Percentiles rank a stretch among this genome's conserved stretches.
These are phyloP conservation scores for Chlamydomonas sphaeroides DNA, from an alignment of 139 green algal species.

Conservation along the genomic window DNA sequence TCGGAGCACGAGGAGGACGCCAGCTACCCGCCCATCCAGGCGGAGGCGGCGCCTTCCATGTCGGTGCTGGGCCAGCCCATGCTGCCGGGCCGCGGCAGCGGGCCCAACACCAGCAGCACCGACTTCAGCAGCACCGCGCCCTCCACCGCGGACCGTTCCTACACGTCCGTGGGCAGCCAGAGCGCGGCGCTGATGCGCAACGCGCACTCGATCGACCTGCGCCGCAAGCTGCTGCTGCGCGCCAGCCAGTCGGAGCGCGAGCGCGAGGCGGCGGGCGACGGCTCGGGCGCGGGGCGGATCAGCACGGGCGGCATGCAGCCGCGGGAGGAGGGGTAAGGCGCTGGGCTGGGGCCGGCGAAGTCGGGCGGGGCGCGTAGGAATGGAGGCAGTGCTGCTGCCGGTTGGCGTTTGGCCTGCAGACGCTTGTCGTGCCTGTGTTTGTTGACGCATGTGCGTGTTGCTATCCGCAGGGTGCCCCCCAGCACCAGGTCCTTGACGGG, in stretches of 20 bases:
- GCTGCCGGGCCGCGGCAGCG: not conserved
- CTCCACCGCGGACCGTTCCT: not conserved
- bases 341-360: too few relatives aligned
- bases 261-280: not conserved
- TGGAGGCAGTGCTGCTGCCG: too few relatives aligned
- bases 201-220: slow-evolving; percentile 12
- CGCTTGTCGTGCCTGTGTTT: too few relatives aligned
- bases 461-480: too few relatives aligned
- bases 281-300: not conserved
- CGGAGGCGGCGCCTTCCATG: not conserved
- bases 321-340: slow-evolving; percentile 30
- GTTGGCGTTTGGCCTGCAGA: too few relatives aligned
- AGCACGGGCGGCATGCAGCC: not conserved
- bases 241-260: slow-evolving; percentile 12
- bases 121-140: not conserved
- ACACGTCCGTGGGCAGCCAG: not conserved
- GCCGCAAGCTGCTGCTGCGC: slow-evolving; percentile 29
- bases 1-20: slow-evolving; percentile 29
- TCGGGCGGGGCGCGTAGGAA: too few relatives aligned
- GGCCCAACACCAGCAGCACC: not conserved
- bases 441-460: too few relatives aligned
- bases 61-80: not conserved
- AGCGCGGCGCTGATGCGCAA: not conserved
- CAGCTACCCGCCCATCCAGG: slow-evolving; percentile 35
- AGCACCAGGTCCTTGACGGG: too few relatives aligned